phyloP scores from a whole-genome alignment of 352 stramenopile genomes.

The Poterioochromonas sp. region DNA sequence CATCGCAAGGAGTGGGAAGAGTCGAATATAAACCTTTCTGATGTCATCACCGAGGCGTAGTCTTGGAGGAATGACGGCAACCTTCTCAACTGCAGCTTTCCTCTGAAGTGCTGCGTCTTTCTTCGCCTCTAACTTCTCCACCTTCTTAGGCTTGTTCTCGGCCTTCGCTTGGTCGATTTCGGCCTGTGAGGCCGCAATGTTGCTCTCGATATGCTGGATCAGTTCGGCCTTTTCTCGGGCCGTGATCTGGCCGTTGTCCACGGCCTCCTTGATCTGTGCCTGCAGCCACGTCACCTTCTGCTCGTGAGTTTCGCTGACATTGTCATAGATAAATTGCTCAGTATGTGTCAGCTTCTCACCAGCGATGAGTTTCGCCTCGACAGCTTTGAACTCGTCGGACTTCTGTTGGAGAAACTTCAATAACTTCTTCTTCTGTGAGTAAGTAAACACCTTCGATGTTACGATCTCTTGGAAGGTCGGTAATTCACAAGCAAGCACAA shows the following conservation, averaged over 20 bases:
- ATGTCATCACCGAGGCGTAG: conserved; percentile 23
- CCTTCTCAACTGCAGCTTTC: neutral
- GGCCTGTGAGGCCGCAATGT: neutral
- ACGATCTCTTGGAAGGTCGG: conserved; percentile 7
- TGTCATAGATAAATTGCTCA: conserved; percentile 37
- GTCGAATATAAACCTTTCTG: conserved; percentile 6
- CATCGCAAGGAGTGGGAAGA: conserved; percentile 29
- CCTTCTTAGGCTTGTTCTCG: conserved; percentile 14
- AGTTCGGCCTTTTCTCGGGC: conserved; percentile 34
- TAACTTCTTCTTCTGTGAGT: neutral
- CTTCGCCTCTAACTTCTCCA: conserved; percentile 4
- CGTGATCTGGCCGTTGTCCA: conserved; percentile 36
- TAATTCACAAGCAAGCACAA: neutral
- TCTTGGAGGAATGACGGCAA: neutral
- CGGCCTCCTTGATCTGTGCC: conserved; percentile 37
- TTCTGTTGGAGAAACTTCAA: neutral
- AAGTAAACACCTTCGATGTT: neutral
- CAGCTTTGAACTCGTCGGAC: neutral
- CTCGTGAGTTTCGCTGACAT: conserved; percentile 21
- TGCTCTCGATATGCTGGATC: neutral
- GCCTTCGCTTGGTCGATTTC: neutral
- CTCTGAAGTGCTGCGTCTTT: neutral
- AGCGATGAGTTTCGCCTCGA: conserved; percentile 7
- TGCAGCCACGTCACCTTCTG: conserved; percentile 39
- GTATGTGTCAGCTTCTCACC: neutral